A percentile compares a stretch with the other conserved stretches of the same genome.
Evolutionary conservation across 805 yeast genomes (phyloP).

Genomic region (Suhomyces canberraensis): DNA sequence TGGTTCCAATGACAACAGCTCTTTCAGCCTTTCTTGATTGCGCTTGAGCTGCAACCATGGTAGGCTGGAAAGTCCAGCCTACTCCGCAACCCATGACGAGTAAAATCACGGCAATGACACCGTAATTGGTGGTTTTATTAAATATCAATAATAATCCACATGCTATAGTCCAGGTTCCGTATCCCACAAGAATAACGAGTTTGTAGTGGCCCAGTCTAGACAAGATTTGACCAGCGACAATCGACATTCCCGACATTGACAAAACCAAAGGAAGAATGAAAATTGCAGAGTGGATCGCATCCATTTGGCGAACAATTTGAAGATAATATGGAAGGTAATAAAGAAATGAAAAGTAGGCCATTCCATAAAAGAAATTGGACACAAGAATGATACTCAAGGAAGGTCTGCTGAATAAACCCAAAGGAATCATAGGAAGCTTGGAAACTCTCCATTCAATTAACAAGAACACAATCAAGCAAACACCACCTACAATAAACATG

Average conservation of each 20-base stretch:
- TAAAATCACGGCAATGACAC: conserved; percentile 22
- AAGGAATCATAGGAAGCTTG: conserved; percentile 32
- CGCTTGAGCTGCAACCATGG: conserved; percentile 27
- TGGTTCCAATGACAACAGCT: conserved; percentile 32
- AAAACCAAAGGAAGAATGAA: conserved; percentile 25
- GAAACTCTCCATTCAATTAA: conserved; percentile 28
- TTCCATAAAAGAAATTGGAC: conserved; percentile 27
- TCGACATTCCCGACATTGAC: conserved; percentile 16
- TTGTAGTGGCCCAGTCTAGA: conserved; percentile 18
- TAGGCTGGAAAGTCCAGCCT: conserved; percentile 25
- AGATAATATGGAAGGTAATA: conserved; percentile 24
- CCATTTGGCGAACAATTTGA: conserved; percentile 20
- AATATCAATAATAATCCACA: conserved; percentile 22
- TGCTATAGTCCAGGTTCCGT: conserved; percentile 22
- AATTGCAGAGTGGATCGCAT: conserved; percentile 18
- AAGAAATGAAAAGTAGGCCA: conserved; percentile 22
- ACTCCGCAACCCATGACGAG: conserved; percentile 19
- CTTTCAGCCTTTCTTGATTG: conserved; percentile 28
- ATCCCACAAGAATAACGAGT: conserved; percentile 18
- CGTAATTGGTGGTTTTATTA: conserved; percentile 16
- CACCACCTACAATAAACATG: conserved; percentile 17
- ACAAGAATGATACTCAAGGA: conserved; percentile 19
- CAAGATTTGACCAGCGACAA: conserved; percentile 18
- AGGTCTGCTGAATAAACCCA: conserved; percentile 18
- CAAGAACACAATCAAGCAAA: conserved; percentile 18